Evolutionary conservation across 345 rosid species (phyloP), one percentile per base, ranked within the genome.

Genomic region (Trapa incisa): DNA sequence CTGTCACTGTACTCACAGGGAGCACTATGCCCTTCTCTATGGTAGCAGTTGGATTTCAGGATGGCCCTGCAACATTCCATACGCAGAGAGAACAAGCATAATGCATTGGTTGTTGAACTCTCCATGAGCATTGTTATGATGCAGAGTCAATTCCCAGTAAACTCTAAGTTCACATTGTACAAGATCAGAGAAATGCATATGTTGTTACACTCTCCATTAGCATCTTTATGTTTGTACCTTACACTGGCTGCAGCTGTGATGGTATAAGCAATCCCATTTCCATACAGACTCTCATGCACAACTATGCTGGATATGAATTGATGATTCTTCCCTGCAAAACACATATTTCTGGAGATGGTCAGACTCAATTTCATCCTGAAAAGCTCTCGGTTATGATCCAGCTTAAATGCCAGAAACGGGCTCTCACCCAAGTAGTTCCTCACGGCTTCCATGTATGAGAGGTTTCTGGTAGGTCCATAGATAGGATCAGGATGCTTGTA

Each of bases 231-330:
- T 22, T 17, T 2, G 66, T 63, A 65, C 67, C 36, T 65, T 42
- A 65, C 17, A 65, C 67, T 65, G 32, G 67, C 67, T 52, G 87
- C 80, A 54, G 86, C 68, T 29, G 91, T 82, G 42, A 86, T 73
- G 33, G 72, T 71, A 64, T 79, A 82, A 47, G 91, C 84, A 53
- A 86, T 43, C 64, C 67, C 76, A 9, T 22, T 22, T 22, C 29
- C 29, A 8, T 52, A 77, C 47, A 86, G 65, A 75, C 83, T 79
- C 61, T 71, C 81, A 8, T 79, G 70, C 3, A 68, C 79, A 64
- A 85, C 32, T 2, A 76, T 48, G n/a, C 73, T 82, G 68, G 85
- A 75, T 13, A 76, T 71, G 33, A 60, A 38, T 43, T 73, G 70
- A 11, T 54, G 66, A 74, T 52, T 81, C 52, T 79, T 80, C 39